phyloP scores from a whole-genome alignment of 345 rosid genomes.

The Odontarrhena argentea region DNA sequence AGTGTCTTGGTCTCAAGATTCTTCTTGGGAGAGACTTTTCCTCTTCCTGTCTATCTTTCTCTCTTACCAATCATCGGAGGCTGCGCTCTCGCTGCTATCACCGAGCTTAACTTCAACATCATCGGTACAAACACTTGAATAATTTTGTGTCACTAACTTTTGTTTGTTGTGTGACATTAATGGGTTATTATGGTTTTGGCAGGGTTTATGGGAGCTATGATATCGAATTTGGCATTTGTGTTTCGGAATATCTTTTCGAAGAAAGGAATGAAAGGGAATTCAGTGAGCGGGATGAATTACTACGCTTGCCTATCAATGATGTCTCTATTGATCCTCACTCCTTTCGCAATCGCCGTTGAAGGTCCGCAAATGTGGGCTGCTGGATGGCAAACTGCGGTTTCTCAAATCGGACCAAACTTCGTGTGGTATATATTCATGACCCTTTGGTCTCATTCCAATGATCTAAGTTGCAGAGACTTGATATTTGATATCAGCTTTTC shows the following conservation, averaged over 20 bases:
- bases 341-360: conserved; percentile 87
- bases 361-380: conserved; percentile 95
- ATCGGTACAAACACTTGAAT: conserved; percentile 47
- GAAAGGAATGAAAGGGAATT: conserved; percentile 93
- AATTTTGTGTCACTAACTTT: not conserved
- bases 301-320: conserved; percentile 87
- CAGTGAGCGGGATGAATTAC: conserved; percentile 95
- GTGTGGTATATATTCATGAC: conserved; percentile 49
- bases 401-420: conserved; percentile 85
- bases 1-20: conserved; percentile 84
- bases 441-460: not conserved
- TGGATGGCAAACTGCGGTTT: conserved; percentile 77
- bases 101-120: conserved; percentile 93
- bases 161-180: not conserved
- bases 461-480: not conserved
- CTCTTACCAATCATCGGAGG: conserved; percentile 92
- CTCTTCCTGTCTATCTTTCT: conserved; percentile 79
- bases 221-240: conserved; percentile 91
- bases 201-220: conserved; percentile 99
- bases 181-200: conserved; percentile 17
- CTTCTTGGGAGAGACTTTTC: conserved; percentile 70
- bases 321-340: conserved; percentile 84
- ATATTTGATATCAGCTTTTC: not conserved
- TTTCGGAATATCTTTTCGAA: conserved; percentile 92
- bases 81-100: conserved; percentile 81